Conservation (phyloP, 2,329 filamentous ascomycete species). For the Paramyrothecium roridum region DNA sequence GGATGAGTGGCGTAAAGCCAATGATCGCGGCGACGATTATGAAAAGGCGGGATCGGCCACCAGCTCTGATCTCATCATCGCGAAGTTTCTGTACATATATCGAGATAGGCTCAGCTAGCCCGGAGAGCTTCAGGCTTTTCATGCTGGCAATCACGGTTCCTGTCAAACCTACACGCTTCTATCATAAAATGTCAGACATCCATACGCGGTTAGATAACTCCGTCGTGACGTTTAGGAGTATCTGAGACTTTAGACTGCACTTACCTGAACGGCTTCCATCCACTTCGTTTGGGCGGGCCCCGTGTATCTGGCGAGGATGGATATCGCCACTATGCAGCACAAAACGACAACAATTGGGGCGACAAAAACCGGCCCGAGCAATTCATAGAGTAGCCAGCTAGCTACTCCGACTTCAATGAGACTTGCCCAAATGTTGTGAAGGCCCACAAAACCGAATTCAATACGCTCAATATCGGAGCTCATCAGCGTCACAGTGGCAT, state of each 20-base stretch:
- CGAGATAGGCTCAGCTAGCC: constrained; percentile 20
- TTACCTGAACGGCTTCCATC: constrained; percentile 24
- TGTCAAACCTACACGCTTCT: constrained; percentile 17
- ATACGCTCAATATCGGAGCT: constrained; percentile 33
- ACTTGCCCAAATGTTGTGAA: constrained; percentile 33
- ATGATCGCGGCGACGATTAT: constrained; percentile 20
- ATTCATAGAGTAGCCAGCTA: constrained; percentile 25
- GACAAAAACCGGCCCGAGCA: constrained; percentile 26
- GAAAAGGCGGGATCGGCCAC: constrained; percentile 17
- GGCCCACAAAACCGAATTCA: constrained; percentile 17
- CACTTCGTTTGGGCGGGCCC: constrained; percentile 20
- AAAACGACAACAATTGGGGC: constrained; percentile 25
- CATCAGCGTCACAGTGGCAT: constrained; percentile 33
- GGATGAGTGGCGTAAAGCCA: constrained; percentile 23
- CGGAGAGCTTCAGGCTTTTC: constrained; percentile 25
- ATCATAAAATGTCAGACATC: too few species aligned
- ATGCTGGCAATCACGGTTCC: constrained; percentile 19
- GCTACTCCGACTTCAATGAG: constrained; percentile 26
- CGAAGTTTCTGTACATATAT: constrained; percentile 17
- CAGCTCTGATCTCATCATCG: constrained; percentile 16
- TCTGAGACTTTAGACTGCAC: too few species aligned
- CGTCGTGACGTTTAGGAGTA: too few species aligned
- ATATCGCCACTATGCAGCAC: constrained; percentile 14
- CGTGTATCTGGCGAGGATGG: constrained; percentile 9
- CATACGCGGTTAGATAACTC: too few species aligned